These are phyloP conservation scores for Tylopilus sp. DNA, from an alignment of 768 basidiomycete species.

Conservation along the genomic window DNA sequence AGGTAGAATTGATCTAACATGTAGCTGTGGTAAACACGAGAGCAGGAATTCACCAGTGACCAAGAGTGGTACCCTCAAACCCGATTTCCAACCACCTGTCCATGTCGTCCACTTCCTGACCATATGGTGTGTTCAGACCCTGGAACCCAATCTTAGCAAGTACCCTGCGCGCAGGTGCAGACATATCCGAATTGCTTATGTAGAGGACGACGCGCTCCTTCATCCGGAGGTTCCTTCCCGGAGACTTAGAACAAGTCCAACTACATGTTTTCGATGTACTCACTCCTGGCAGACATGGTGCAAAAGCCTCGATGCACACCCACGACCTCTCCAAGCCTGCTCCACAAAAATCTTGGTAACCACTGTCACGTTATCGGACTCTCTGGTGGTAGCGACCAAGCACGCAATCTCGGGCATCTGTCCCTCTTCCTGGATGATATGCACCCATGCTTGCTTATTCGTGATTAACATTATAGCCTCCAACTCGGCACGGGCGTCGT, in stretches of 20 bases:
- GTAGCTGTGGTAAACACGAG: too few relatives aligned
- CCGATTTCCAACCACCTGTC: slow-evolving; percentile 22
- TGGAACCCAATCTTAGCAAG: slow-evolving; percentile 20
- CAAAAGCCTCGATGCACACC: slow-evolving; percentile 61
- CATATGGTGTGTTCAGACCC: slow-evolving; percentile 2
- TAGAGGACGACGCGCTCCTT: slow-evolving; percentile 50
- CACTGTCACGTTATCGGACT: slow-evolving; percentile 52
- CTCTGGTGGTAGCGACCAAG: slow-evolving; percentile 64
- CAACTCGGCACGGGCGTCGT: slow-evolving; percentile 35
- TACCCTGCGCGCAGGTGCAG: slow-evolving; percentile 11
- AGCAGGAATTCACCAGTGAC: slow-evolving; percentile 21
- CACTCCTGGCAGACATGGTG: slow-evolving; percentile 54
- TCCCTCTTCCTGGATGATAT: slow-evolving; percentile 33
- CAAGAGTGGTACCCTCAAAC: slow-evolving; percentile 7
- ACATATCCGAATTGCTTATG: slow-evolving; percentile 40
- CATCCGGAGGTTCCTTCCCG: slow-evolving; percentile 31
- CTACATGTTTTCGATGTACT: slow-evolving; percentile 18
- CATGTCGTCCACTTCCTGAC: too few relatives aligned
- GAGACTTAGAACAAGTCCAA: slow-evolving; percentile 5
- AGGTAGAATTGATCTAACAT: too few relatives aligned
- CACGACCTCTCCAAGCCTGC: slow-evolving; percentile 44
- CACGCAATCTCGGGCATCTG: slow-evolving; percentile 47
- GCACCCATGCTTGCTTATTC: slow-evolving; percentile 56
- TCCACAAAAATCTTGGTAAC: slow-evolving; percentile 73
- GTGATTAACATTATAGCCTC: slow-evolving; percentile 53